These are phyloP conservation scores for Eremothecium cymbalariae DNA, from an alignment of 1,139 yeast genomes.

Conservation along the genomic window DNA sequence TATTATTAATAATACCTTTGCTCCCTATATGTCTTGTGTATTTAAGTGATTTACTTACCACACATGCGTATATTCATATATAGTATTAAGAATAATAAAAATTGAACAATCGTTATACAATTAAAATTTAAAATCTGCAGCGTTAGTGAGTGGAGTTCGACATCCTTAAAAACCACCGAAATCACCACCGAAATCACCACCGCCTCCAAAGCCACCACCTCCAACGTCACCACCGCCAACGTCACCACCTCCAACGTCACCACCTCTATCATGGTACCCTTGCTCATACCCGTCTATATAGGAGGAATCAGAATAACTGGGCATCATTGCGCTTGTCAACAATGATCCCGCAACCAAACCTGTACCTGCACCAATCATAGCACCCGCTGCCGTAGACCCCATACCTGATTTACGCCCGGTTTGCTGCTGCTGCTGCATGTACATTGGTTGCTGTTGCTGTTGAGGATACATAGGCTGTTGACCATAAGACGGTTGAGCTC, in stretches of 20 bases:
- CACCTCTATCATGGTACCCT: constrained; percentile 20
- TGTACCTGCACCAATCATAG: constrained; percentile 70
- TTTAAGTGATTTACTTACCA: no score
- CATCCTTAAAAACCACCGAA: no score
- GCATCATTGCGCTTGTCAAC: constrained; percentile 33
- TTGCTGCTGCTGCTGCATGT: constrained; percentile 26
- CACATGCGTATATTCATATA: no score
- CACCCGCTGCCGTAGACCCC: constrained; percentile 36
- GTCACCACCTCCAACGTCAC: constrained; percentile 22
- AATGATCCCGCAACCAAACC: constrained; percentile 73
- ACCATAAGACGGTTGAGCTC: constrained; percentile 7
- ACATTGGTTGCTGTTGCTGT: constrained; percentile 13
- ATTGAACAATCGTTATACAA: no score
- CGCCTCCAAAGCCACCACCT: constrained; percentile 25
- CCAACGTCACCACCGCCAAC: constrained; percentile 23
- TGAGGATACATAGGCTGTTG: constrained; percentile 13
- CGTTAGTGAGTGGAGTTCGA: no score
- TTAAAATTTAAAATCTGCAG: no score
- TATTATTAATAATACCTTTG: no score
- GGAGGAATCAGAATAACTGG: constrained; percentile 27
- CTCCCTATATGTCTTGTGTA: no score
- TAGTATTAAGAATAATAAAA: no score
- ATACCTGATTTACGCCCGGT: constrained; percentile 19
- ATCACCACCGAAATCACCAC: constrained; percentile 16
- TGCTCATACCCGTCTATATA: constrained; percentile 21